phyloP scores from a whole-genome alignment of 306 rosid species.

The Acacia crassicarpa region DNA sequence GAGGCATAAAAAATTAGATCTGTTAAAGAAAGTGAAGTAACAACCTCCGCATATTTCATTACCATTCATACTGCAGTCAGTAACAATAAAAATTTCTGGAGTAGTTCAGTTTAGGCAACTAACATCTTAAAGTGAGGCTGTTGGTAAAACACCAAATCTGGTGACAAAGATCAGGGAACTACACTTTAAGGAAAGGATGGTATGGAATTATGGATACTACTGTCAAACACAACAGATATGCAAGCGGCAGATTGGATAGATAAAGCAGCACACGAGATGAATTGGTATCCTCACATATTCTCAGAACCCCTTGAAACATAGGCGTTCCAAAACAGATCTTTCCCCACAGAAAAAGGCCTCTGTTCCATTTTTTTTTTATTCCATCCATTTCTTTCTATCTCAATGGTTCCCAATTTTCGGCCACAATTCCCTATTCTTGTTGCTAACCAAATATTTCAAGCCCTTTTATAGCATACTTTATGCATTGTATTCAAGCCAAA shows the following conservation, averaged over 20 bases:
- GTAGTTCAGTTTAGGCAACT: neutral
- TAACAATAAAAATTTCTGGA: neutral
- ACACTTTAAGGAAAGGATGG: neutral
- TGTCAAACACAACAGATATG: neutral
- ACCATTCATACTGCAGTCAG: neutral
- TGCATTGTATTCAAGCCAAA: neutral
- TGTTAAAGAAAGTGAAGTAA: neutral
- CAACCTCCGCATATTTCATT: neutral
- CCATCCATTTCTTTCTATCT: neutral
- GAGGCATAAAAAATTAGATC: neutral
- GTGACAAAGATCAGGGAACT: neutral
- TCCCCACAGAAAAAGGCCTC: neutral
- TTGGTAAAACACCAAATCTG: neutral
- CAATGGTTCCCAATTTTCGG: conserved; percentile 7
- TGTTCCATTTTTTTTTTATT: neutral
- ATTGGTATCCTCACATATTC: neutral
- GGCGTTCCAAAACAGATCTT: neutral
- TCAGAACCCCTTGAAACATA: neutral
- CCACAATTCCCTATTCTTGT: conserved; percentile 20
- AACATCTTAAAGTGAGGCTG: neutral
- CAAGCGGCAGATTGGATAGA: neutral
- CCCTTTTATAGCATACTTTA: neutral
- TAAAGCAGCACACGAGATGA: neutral
- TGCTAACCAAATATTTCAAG: conserved; percentile 8
- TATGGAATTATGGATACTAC: neutral